Base-by-base conservation (phyloP, 352 stramenopile genomes). In the Pythium coloratum region DNA sequence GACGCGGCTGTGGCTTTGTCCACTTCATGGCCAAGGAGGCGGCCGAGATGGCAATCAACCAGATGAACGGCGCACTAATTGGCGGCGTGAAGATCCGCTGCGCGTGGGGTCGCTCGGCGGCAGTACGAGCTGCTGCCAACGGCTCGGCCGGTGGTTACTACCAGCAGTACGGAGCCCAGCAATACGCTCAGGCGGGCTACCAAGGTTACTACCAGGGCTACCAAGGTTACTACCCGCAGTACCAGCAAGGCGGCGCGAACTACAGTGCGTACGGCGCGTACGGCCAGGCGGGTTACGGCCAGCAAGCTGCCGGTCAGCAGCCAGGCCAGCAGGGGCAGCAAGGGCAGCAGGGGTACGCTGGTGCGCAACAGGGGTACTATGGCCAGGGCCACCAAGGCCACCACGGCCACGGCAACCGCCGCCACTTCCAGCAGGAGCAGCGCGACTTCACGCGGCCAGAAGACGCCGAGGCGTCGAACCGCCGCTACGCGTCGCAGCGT, bases 1-100 rank as follows among this genome's bases (percentile, higher is more conserved):
- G 93, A 68, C 83, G 88, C 36, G 92, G 92, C 36, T 97, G 90
- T 62, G 92, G 90, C 12, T 98, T 98, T 71, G 91, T 98, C 50
- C 89, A 96, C 64, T 98, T 92, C 63, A 80, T 78, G 28, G 77
- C 75, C 3, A 94, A 93, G 54, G 86, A 94, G 16, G 76, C 88
- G 33, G 92, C 92, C 2, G 87, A 97, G 58, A 75, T 82, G 44
- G 91, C 90, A 14, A 98, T 98, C 68, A 72, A 75, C 49, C 92
- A 96, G 66, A 91, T 97, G 83, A 95, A 97, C 62, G 91, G 92
- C 40, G 79, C 80, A 8, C 79, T 90, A 38, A 80, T 98, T 62
- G 81, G 76, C 54, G 76, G 81, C 33, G 84, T 84, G 28, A 94
- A 94, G 67, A 82, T 98, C 47, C 87, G 92, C 24, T 94, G 94